phyloP scores from a whole-genome alignment of 495 filamentous ascomycete species.

The Thermochaetoides thermophila region DNA sequence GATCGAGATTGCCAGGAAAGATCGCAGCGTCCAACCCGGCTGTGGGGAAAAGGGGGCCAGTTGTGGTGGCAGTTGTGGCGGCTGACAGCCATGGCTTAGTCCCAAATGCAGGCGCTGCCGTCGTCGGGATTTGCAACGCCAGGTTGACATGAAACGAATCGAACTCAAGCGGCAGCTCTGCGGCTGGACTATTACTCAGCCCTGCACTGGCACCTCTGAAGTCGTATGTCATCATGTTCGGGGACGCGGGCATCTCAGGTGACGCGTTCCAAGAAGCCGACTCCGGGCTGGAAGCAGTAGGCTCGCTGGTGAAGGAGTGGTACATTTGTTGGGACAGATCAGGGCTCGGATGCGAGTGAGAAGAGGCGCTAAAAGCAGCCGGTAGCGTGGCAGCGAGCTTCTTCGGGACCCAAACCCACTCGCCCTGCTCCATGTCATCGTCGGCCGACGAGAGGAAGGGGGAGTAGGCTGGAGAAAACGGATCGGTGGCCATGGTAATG shows the following conservation, averaged over 20 bases:
- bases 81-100: too few species aligned
- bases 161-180: background rate
- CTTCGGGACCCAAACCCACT: conserved; percentile 8
- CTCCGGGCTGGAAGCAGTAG: background rate
- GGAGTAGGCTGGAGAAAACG: conserved; percentile 3
- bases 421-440: conserved; percentile 5
- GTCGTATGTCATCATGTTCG: background rate
- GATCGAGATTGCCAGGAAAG: too few species aligned
- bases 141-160: conserved; percentile 1
- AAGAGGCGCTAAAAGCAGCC: background rate
- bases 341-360: background rate
- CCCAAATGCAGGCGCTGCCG: too few species aligned
- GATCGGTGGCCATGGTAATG: too few species aligned
- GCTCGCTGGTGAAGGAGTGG: background rate
- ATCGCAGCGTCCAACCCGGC: too few species aligned
- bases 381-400: background rate
- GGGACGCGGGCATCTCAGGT: background rate
- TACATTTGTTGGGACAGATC: background rate
- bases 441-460: conserved; percentile 1
- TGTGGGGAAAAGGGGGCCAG: too few species aligned
- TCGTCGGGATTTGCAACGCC: too few species aligned
- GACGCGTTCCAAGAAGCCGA: background rate
- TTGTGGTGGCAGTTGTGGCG: too few species aligned
- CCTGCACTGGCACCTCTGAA: conserved; percentile 1
- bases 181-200: too few species aligned